A percentile compares a stretch with the other conserved stretches of the same genome.
phyloP scores from a whole-genome alignment of 2,329 filamentous ascomycete genomes.

The Aureobasidium sp. region DNA sequence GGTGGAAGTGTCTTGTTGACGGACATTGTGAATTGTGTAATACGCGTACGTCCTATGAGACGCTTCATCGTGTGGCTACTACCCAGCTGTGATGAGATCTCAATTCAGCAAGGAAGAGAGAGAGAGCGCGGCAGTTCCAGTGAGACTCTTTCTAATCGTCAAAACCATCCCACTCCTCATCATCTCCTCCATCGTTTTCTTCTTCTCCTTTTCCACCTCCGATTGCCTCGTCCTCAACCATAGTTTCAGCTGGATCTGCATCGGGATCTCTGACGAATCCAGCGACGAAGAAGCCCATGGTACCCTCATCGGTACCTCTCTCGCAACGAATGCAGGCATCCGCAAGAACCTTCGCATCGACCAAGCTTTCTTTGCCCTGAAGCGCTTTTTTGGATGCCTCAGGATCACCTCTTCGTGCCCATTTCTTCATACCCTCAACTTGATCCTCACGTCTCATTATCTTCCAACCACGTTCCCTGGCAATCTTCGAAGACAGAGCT shows the following conservation, averaged over 20 bases:
- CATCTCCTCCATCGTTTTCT: conserved; percentile 13
- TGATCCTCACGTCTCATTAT: conserved; percentile 66
- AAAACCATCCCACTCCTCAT: conserved; percentile 37
- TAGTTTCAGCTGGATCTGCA: neutral
- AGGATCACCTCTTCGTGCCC: conserved; percentile 51
- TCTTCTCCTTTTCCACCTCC: neutral
- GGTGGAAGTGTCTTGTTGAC: no score
- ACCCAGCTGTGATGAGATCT: no score
- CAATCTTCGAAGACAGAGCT: conserved; percentile 60
- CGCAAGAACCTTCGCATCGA: conserved; percentile 22
- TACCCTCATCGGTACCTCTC: conserved; percentile 39
- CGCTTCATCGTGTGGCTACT: no score
- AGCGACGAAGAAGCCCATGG: conserved; percentile 93
- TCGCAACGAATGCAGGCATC: conserved; percentile 17
- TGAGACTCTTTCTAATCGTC: conserved; percentile 21
- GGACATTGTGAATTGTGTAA: no score
- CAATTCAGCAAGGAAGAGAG: neutral
- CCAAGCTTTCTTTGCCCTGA: conserved; percentile 20
- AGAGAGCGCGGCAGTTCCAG: neutral
- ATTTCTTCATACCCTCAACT: conserved; percentile 64
- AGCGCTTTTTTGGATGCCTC: conserved; percentile 27
- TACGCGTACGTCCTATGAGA: no score
- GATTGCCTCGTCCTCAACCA: neutral
- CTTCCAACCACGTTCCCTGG: conserved; percentile 62
- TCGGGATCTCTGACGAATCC: conserved; percentile 60